Base-by-base conservation (phyloP, 1,139 yeast species). In the Suhomyces choctaworum region DNA sequence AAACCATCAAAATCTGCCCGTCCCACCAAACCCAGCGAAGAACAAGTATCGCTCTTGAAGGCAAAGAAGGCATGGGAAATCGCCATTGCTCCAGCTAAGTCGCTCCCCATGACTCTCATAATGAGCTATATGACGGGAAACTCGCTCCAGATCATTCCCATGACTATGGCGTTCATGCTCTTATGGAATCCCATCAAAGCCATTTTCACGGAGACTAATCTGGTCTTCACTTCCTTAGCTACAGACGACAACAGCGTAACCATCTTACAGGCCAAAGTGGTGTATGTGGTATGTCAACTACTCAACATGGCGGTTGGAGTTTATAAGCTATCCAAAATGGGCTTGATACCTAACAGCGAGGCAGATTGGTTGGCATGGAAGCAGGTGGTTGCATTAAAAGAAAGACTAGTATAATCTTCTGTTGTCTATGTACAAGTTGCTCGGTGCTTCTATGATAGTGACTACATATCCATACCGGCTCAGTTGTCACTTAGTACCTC, bases 341-440 rank as follows among this genome's bases (percentile, higher is more conserved):
- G 97, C 0, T 68, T 92, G 45, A 78, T 92, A 42, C 98, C 98
- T 16, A 87, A 84, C 50, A 81, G 80, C 25, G 75, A 75, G 32
- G 83, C 95, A 43, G 98, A 92, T 53, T 92, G 97, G 97, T 65
- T 92, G 21, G 81, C 90, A 3, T 90, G 95, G 89, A 94, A 87
- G 53, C 47, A 42, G 19, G 51, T 53, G 21, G 51, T 55, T 2
- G 63, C 66, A n/a, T 56, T 73, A n/a, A 39, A 37, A 7, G 71
- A 70, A 36, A 46, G 25, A 15, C 32, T 22, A 12, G 26, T 11
- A 16, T 29, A 23, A 19, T 27, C 12, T 21, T 31, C 20, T 34
- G 33, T 27, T 25, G 32, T 10, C 16, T 27, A 7, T 27, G 29
- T 16, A 6, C 19, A 6, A 23, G 29, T 12, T 15, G 23, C 25